These are phyloP conservation scores for Ganoderma sp. DNA, from an alignment of 1,284 basidiomycete genomes.

Conservation along the genomic window DNA sequence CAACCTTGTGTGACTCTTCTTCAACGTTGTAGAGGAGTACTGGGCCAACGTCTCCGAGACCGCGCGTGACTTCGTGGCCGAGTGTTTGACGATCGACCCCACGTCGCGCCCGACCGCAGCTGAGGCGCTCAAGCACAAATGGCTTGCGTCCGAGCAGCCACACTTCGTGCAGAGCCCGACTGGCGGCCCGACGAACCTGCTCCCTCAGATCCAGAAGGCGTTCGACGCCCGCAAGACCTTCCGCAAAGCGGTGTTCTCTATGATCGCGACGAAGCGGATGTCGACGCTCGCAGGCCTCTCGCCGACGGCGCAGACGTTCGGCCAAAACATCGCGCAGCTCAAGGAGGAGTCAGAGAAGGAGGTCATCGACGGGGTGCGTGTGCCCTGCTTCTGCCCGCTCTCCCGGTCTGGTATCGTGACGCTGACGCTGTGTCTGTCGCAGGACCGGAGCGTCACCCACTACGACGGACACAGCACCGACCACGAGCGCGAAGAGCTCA, in stretches of 20 bases:
- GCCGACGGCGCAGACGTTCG: constrained; percentile 57
- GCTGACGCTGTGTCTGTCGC: constrained; percentile 35
- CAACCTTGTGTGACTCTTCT: neutral
- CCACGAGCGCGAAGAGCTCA: constrained; percentile 30
- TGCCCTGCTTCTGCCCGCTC: neutral
- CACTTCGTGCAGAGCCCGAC: constrained; percentile 70
- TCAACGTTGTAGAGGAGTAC: constrained; percentile 62
- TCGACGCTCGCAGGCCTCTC: constrained; percentile 56
- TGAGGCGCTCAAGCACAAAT: constrained; percentile 76
- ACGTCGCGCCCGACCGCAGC: constrained; percentile 76
- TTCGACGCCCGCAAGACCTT: constrained; percentile 90
- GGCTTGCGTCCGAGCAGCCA: constrained; percentile 73
- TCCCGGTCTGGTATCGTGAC: constrained; percentile 8
- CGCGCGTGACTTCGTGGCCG: constrained; percentile 81
- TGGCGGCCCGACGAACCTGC: constrained; percentile 77
- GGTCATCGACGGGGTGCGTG: constrained; percentile 72
- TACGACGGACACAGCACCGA: constrained; percentile 46
- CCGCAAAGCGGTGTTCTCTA: constrained; percentile 85
- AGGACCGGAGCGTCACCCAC: constrained; percentile 52
- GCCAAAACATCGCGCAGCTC: constrained; percentile 69
- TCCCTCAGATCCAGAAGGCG: constrained; percentile 87
- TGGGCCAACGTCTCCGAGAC: constrained; percentile 85
- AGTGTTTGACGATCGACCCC: constrained; percentile 87
- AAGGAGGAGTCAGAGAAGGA: constrained; percentile 85
- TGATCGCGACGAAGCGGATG: constrained; percentile 86